These are phyloP conservation scores for Suillus bovinus DNA, from an alignment of 768 basidiomycete species.

Conservation along the genomic window DNA sequence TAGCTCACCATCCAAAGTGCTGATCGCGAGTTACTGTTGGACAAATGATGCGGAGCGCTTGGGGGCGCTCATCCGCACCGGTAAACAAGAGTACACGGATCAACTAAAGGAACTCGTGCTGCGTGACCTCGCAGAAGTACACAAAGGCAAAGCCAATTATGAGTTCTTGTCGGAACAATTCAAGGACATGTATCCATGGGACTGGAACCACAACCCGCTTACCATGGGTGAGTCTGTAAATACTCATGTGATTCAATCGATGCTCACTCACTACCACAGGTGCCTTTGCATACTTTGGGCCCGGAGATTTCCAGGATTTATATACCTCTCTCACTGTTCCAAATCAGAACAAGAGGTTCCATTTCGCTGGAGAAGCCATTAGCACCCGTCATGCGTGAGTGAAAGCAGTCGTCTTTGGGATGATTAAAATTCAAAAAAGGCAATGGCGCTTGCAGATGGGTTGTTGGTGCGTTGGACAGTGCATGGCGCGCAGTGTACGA, in stretches of 20 bases:
- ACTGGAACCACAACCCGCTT: constrained; percentile 35
- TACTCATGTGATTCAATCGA: background rate
- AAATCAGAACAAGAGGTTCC: constrained; percentile 31
- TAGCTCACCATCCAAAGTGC: constrained; percentile 22
- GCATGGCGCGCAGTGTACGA: constrained; percentile 36
- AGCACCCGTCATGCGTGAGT: constrained; percentile 37
- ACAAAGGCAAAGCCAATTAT: constrained; percentile 16
- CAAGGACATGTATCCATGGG: constrained; percentile 29
- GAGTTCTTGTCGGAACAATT: constrained; percentile 21
- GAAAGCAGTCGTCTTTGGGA: background rate
- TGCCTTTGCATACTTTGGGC: constrained; percentile 41
- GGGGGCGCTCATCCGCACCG: constrained; percentile 31
- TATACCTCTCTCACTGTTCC: constrained; percentile 34
- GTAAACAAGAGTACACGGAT: constrained; percentile 1
- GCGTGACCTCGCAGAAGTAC: constrained; percentile 24
- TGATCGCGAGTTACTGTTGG: constrained; percentile 46
- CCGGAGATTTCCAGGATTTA: constrained; percentile 37
- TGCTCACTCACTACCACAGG: constrained; percentile 26
- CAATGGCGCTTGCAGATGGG: constrained; percentile 30
- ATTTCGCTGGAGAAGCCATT: constrained; percentile 40
- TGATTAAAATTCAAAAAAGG: background rate
- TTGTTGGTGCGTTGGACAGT: constrained; percentile 41
- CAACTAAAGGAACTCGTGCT: constrained; percentile 30
- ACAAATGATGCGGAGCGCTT: constrained; percentile 40
- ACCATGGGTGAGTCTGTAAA: constrained; percentile 33